Evolutionary conservation across 257 asterid species (phyloP).

Genomic region (Penstemon eatonii): DNA sequence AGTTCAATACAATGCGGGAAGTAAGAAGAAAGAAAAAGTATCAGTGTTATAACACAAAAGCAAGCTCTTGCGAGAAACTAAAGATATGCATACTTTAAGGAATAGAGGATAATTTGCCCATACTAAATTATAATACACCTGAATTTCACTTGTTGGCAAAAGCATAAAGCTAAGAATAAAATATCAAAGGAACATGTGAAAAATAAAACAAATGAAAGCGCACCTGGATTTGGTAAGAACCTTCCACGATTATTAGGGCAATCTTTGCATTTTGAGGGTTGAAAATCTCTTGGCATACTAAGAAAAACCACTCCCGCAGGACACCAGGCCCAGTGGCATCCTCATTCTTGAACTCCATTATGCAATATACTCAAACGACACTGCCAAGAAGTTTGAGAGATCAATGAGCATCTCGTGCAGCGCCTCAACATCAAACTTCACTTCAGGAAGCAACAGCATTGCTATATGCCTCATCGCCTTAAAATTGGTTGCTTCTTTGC

Average conservation of each 20-base stretch:
- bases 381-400: conserved; percentile 72
- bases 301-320: conserved; percentile 91
- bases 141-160: too few species aligned
- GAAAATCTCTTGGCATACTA: conserved; percentile 87
- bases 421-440: conserved; percentile 83
- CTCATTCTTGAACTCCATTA: conserved; percentile 95
- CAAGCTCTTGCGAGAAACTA: neutral
- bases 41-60: conserved; percentile 6
- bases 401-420: conserved; percentile 95
- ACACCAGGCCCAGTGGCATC: conserved; percentile 99
- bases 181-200: neutral
- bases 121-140: conserved; percentile 5
- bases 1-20: neutral
- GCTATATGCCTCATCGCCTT: conserved; percentile 83
- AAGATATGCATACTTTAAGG: neutral
- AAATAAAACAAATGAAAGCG: conserved; percentile 16
- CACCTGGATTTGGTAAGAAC: conserved; percentile 97
- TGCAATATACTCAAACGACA: conserved; percentile 76
- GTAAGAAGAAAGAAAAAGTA: neutral
- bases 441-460: conserved; percentile 80
- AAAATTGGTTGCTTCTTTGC: conserved; percentile 75
- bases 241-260: conserved; percentile 94
- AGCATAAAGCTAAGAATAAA: conserved; percentile 19
- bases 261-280: conserved; percentile 88
- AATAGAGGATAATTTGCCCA: neutral